Evolutionary conservation across 352 stramenopile species (phyloP).

Genomic region (Phytophthora vignae): DNA sequence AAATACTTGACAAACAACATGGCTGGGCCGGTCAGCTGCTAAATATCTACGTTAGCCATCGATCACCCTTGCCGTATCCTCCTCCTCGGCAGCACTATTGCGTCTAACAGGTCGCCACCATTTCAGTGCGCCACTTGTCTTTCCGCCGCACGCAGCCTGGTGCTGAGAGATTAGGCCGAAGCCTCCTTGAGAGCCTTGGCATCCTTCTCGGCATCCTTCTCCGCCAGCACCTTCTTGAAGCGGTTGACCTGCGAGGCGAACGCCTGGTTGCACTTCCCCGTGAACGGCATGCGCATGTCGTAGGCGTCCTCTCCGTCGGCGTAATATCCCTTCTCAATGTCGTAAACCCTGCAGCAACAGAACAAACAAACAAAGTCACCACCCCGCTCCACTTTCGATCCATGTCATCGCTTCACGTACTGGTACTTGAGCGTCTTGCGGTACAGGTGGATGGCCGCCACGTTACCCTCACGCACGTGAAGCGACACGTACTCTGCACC

Average conservation of each 20-base stretch:
- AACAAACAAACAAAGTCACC: background rate
- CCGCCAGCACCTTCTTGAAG: constrained; percentile 81
- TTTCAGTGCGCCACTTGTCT: constrained; percentile 5
- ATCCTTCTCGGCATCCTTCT: constrained; percentile 64
- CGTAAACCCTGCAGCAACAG: constrained; percentile 88
- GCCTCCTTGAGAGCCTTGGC: constrained; percentile 30
- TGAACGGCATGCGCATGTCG: constrained; percentile 97
- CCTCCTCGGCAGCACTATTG: constrained; percentile 21
- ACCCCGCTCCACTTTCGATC: background rate
- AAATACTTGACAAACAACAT: background rate
- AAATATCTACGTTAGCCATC: constrained; percentile 48
- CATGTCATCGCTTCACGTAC: constrained; percentile 43
- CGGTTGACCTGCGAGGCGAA: constrained; percentile 86
- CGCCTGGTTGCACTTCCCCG: constrained; percentile 88
- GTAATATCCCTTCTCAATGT: constrained; percentile 99
- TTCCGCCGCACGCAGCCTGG: background rate
- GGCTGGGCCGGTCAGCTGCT: constrained; percentile 31
- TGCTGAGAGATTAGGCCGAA: constrained; percentile 25
- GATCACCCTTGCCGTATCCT: constrained; percentile 29
- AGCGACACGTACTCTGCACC: constrained; percentile 99
- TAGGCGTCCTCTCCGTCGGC: constrained; percentile 99
- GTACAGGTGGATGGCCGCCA: constrained; percentile 99
- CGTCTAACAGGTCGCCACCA: constrained; percentile 27
- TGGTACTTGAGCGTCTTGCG: constrained; percentile 98
- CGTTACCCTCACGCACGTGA: constrained; percentile 99